Evolutionary conservation across 2,329 filamentous ascomycete genomes (phyloP).

Genomic region (Trichoderma pleuroti): DNA sequence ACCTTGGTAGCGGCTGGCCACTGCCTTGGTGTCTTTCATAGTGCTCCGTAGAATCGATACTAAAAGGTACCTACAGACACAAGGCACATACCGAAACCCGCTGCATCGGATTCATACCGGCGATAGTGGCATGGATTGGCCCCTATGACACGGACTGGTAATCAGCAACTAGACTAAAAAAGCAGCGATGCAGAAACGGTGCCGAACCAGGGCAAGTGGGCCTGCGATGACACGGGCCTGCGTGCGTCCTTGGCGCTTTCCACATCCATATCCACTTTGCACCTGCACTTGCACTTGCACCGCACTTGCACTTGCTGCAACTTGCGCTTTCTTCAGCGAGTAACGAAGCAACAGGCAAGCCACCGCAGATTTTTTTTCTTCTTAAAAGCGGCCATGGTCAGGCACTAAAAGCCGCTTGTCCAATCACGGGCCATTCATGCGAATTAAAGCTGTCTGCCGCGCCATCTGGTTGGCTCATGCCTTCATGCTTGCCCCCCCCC

Average conservation of each 20-base stretch:
- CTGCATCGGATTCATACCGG: not conserved
- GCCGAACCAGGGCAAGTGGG: conserved; percentile 13
- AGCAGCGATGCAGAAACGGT: conserved; percentile 4
- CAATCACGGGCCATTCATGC: not conserved
- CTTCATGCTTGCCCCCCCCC: not conserved
- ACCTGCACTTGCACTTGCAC: not conserved
- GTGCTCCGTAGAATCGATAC: not conserved
- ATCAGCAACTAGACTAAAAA: not conserved
- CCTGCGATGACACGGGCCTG: not conserved
- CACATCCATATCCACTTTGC: not conserved
- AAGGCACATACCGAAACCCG: not conserved
- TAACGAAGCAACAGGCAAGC: not conserved
- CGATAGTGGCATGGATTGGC: not conserved
- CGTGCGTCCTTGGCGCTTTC: not conserved
- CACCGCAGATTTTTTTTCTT: not conserved
- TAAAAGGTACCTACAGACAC: not conserved
- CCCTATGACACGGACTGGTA: not conserved
- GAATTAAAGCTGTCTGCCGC: conserved; percentile 13
- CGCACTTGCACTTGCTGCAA: not conserved
- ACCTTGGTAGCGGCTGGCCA: not conserved
- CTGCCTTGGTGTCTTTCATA: not conserved
- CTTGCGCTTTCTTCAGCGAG: not conserved
- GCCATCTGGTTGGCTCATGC: conserved; percentile 2
- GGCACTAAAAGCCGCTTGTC: not conserved
- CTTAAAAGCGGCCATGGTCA: not conserved